Base-by-base conservation (phyloP, 495 filamentous ascomycete genomes). In the Aspergillus saccharolyticus region DNA sequence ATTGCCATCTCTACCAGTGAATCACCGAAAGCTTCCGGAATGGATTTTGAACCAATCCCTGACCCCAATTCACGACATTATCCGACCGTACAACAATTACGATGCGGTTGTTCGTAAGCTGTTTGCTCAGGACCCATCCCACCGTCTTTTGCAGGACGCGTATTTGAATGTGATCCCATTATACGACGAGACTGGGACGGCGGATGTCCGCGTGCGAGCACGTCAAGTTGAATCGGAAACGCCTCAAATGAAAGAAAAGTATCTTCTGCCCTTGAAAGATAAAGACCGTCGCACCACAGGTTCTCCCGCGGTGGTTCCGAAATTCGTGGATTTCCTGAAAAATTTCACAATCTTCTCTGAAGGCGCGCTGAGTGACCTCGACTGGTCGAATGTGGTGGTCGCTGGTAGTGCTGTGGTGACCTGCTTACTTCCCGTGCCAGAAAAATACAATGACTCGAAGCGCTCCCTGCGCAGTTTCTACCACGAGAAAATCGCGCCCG, bases 311-410 rank as follows among this genome's bases (percentile, higher is more conserved):
- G 76, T 89, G 21, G 88, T 90, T 1, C 55, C 70, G 24, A 75
- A 74, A 1, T 63, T 91, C 30, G 77, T 81, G 49, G 85, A 89
- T 15, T 95, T 93, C 64, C 81, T 82, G 63, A 74, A 80, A 44
- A 90, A 93, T 70, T 91, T 93, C 70, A 77, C 79, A 53, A 63
- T 93, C 57, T 95, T 95, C 64, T 89, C 85, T 19, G 90, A 95
- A 68, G 77, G 72, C 15, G 74, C 78, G 5, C 63, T 85, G 53
- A 69, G 68, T 24, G 87, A 90, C 24, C 63, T 91, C 50, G 80
- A 92, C 68, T 91, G 88, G 89, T 80, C 68, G 63, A 91, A 93
- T 65, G 79, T 92, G 22, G 81, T 91, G 16, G 89, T 82, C 14
- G 86, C 89, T 15, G 90, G 89, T 3, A 89, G 85, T 33, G 82